Evolutionary conservation across 805 yeast species (phyloP).

Genomic region (Metschnikowia hibisci): DNA sequence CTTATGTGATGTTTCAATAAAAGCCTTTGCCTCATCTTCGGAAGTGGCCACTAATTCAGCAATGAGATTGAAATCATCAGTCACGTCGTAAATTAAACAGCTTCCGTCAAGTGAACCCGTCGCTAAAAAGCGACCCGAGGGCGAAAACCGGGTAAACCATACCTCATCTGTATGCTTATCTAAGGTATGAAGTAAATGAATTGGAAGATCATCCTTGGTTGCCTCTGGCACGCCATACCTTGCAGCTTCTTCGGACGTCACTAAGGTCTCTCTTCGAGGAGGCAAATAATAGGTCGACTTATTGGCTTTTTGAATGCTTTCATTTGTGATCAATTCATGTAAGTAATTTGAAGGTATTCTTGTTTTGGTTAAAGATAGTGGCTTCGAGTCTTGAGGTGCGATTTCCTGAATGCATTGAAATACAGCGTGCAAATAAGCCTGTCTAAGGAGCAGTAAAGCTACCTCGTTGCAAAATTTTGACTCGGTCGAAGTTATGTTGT

Average conservation of each 20-base stretch:
- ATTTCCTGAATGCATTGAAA: background rate
- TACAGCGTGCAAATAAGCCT: background rate
- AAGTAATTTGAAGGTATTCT: constrained; percentile 13
- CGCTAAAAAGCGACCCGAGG: constrained; percentile 72
- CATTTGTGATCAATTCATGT: constrained; percentile 10
- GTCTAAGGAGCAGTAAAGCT: background rate
- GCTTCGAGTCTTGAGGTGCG: background rate
- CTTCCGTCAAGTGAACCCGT: constrained; percentile 69
- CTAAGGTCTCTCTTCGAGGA: constrained; percentile 6
- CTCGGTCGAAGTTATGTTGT: background rate
- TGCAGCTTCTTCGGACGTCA: background rate
- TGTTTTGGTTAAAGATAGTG: background rate
- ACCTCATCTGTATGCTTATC: constrained; percentile 66
- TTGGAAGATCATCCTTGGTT: constrained; percentile 39
- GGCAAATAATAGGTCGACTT: constrained; percentile 16
- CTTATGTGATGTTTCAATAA: constrained; percentile 24
- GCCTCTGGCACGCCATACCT: background rate
- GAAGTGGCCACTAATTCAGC: constrained; percentile 29
- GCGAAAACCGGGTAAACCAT: constrained; percentile 79
- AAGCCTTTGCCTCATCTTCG: constrained; percentile 25
- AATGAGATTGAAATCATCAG: constrained; percentile 34
- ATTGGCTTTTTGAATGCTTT: constrained; percentile 9
- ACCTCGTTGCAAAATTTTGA: background rate
- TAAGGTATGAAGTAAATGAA: constrained; percentile 43
- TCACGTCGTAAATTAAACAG: constrained; percentile 62